Conservation (phyloP, 345 rosid genomes). For the Eucalyptus polyanthemos region DNA sequence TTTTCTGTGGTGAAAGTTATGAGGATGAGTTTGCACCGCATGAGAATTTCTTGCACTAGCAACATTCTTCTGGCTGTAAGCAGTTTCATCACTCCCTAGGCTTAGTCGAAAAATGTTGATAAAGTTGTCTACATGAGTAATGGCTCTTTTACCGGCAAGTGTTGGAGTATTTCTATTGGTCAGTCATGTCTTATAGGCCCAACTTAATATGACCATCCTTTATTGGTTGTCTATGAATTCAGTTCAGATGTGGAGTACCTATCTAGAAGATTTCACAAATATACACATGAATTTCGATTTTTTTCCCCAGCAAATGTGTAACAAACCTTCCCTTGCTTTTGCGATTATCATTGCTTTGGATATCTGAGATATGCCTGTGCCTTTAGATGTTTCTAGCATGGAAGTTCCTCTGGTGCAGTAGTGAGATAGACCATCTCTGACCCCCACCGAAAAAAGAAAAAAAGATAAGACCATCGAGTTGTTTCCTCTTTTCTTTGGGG, state of each 20-base stretch:
- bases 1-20: not conserved
- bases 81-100: not conserved
- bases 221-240: not conserved
- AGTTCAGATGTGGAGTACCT: not conserved
- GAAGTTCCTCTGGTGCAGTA: not conserved
- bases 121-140: not conserved
- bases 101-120: not conserved
- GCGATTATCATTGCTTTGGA: not conserved
- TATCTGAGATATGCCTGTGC: not conserved
- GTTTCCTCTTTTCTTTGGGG: not conserved
- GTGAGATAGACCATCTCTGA: too few relatives aligned
- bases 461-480: not conserved
- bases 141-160: not conserved
- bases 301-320: not conserved
- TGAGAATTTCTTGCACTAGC: not conserved
- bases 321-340: not conserved
- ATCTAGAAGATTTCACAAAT: not conserved
- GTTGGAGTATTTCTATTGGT: not conserved
- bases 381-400: not conserved
- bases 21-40: not conserved
- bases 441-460: too few relatives aligned
- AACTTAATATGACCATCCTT: not conserved
- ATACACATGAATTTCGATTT: too few relatives aligned
- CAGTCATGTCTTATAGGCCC: not conserved
- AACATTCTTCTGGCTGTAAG: not conserved